Evolutionary conservation across 345 rosid genomes (phyloP).

Genomic region (Eucalyptus tenuipes): DNA sequence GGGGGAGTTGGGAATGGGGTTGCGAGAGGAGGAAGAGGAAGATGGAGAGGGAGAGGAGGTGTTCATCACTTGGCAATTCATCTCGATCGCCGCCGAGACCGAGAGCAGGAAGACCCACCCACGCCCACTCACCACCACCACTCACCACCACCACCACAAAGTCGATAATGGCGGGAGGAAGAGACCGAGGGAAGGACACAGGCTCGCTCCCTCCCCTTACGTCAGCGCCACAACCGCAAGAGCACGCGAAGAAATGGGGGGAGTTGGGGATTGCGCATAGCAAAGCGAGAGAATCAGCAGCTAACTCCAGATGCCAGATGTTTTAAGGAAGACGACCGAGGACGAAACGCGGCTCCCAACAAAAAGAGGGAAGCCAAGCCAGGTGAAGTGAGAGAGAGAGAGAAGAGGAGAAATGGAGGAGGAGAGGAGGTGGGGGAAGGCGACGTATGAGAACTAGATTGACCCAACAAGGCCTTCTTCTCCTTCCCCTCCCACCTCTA

Average conservation of each 20-base stretch:
- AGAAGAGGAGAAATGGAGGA: neutral
- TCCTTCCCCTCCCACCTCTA: neutral
- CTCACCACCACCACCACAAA: neutral
- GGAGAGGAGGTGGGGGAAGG: neutral
- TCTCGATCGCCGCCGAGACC: neutral
- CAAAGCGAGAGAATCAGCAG: neutral
- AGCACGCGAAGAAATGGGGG: neutral
- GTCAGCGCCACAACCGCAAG: neutral
- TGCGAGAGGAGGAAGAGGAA: conserved; percentile 5
- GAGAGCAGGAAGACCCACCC: neutral
- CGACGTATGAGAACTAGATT: conserved; percentile 6
- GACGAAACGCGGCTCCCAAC: neutral
- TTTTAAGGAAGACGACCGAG: neutral
- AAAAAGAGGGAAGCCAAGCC: too few relatives aligned
- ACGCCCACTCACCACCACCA: neutral
- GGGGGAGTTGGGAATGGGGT: neutral
- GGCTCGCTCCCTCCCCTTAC: neutral
- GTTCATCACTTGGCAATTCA: conserved; percentile 9
- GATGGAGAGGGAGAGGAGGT: conserved; percentile 5
- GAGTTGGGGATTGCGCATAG: neutral
- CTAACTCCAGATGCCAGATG: neutral
- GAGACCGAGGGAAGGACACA: neutral
- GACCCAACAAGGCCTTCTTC: neutral
- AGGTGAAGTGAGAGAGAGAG: neutral
- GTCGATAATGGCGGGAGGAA: neutral